Evolutionary conservation across 139 green algal species (phyloP), one percentile per base, ranked within the genome.

Genomic region (Chlamydomonas eustigma): DNA sequence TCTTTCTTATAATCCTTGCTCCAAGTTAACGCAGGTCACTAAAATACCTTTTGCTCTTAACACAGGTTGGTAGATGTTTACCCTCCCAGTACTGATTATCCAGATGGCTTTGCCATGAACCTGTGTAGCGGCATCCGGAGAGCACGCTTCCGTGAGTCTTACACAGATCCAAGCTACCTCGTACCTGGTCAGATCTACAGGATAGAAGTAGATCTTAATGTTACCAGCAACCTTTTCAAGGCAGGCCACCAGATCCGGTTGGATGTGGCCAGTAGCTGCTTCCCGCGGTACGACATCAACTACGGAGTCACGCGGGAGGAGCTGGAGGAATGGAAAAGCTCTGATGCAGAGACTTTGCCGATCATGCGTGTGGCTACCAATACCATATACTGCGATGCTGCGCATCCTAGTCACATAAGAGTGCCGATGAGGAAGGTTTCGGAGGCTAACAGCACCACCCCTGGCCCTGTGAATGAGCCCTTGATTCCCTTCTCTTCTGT

Each of bases 221-320:
- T 66, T 4, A 39, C 70, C 8, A 58, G 31, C 39, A 76, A 76
- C 70, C 39, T 76, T n/a, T 76, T 76, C 70, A 37, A 37, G 18
- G 31, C 44, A 58, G 44, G 44, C 44, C 44, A 58, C 44, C 44
- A 58, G 44, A 58, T 82, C 74, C 58, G 58, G 24, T 8, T 69
- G 5, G 58, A 69, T n/a, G n/a, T 69, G 31, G 58, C 58, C 8
- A 37, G 24, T n/a, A 69, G 58, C 58, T 69, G 58, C 58, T 69
- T 69, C 58, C 58, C 58, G n/a, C 58, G 58, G 25, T 69, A 33
- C n/a, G 58, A 69, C 58, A 30, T 69, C n/a, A 69, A 69, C 33
- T 69, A 36, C 58, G 24, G n/a, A 8, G 58, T 69, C 5, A 69
- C 58, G 5, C 31, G 33, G 58, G 58, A 69, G 58, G 58, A 69